Evolutionary conservation across 495 filamentous ascomycete genomes (phyloP), one percentile per base, ranked within the genome.

Genomic region (Penicillium fimorum): DNA sequence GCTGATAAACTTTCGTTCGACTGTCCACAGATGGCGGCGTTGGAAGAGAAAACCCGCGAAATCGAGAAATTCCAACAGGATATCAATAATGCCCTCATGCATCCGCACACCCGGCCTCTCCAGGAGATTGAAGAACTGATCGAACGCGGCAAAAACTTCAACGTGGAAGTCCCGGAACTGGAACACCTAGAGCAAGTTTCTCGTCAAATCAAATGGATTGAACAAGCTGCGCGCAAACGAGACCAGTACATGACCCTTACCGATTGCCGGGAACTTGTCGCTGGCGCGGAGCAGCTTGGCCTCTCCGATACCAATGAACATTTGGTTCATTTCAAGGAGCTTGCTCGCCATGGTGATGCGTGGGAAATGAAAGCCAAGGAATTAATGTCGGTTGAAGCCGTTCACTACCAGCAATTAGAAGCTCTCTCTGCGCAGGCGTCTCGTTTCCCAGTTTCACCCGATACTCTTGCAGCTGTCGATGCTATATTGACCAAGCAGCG

Each of bases 291-390:
- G 40, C 85, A 88, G 29, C 76, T 97, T 5, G 85, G 84, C 2
- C 86, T 99, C 25, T 83, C 88, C 1, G 81, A 85, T 2, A 87
- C 81, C 63, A 89, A 96, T 60, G 87, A 91, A 53, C 85, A 91
- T 53, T 77, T 97, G 53, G 65, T 77, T 18, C 84, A 83, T 71
- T 90, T 90, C 68, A 84, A 83, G 62, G 88, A 92, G 37, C 87
- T 94, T 59, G 81, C 84, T 61, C 76, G 80, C 13, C 82, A 82
- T 32, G 94, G 93, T 30, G 82, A 92, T 60, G 78, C 89, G 52
- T 99, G 94, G 94, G 94, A 97, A 71, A 75, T 82, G 27, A 99
- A 96, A 73, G 94, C 91, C 18, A 89, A 92, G 65, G 92, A 99
- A 70, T 72, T 99, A 44, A 96, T 97, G 77, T 83, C 85, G 13